Evolutionary conservation across 768 basidiomycete genomes (phyloP).

Genomic region (Harrya chromipes): DNA sequence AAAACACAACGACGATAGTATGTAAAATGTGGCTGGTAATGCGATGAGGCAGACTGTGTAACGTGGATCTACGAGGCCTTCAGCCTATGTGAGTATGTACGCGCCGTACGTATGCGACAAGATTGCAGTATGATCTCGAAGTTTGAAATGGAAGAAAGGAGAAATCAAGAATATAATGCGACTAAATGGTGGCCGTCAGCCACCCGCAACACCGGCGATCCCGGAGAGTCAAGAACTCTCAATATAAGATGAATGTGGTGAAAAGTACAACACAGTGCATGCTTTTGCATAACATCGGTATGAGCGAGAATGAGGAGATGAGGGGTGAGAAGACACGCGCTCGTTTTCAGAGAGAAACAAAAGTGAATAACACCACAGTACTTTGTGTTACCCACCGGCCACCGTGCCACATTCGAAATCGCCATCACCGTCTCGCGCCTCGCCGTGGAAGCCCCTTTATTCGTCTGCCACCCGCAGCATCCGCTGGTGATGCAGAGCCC

Average conservation of each 20-base stretch:
- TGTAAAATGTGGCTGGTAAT: conserved; percentile 23
- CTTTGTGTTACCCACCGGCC: conserved; percentile 11
- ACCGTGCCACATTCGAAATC: conserved; percentile 8
- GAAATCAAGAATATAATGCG: conserved; percentile 11
- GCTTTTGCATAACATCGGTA: conserved; percentile 19
- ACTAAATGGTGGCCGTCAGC: conserved; percentile 29
- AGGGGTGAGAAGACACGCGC: conserved; percentile 6
- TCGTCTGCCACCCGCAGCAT: conserved; percentile 37
- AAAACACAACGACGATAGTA: conserved; percentile 21
- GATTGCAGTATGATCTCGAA: conserved; percentile 13
- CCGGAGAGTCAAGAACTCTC: conserved; percentile 13
- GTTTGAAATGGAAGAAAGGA: neutral
- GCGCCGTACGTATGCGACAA: conserved; percentile 14
- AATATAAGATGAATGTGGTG: conserved; percentile 2
- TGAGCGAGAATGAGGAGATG: conserved; percentile 2
- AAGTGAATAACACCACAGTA: conserved; percentile 1
- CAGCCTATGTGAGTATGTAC: conserved; percentile 33
- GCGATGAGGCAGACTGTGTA: conserved; percentile 16
- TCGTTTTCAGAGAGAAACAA: conserved; percentile 12
- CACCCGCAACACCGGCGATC: conserved; percentile 20
- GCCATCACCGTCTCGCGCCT: conserved; percentile 26
- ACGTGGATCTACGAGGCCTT: conserved; percentile 32
- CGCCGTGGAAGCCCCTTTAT: conserved; percentile 57
- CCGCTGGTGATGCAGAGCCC: conserved; percentile 48
- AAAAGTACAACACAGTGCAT: conserved; percentile 7